These are phyloP conservation scores for Arxiozyma slooffiae DNA, from an alignment of 1,139 yeast genomes.

Conservation along the genomic window DNA sequence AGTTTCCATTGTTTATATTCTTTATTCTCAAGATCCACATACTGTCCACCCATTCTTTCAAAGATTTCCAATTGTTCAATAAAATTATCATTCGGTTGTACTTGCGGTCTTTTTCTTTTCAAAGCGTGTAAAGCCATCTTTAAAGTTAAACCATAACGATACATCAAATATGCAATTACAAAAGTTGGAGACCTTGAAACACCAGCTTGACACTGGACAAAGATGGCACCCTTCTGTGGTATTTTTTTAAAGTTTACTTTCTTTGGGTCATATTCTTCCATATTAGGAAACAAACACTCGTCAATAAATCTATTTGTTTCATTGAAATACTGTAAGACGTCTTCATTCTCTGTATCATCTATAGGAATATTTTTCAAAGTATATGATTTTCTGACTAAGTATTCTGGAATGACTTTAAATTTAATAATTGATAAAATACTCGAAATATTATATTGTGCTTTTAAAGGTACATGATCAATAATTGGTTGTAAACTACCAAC, in stretches of 20 bases:
- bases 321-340: conserved; percentile 53
- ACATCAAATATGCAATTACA: conserved; percentile 71
- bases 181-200: conserved; percentile 71
- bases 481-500: conserved; percentile 53
- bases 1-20: conserved; percentile 47
- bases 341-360: conserved; percentile 54
- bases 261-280: conserved; percentile 25
- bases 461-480: conserved; percentile 36
- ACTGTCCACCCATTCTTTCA: conserved; percentile 38
- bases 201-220: conserved; percentile 80
- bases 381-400: conserved; percentile 37
- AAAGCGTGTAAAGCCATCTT: conserved; percentile 66
- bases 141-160: conserved; percentile 48
- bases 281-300: conserved; percentile 43
- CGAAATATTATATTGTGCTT: conserved; percentile 42
- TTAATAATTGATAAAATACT: conserved; percentile 61
- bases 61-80: conserved; percentile 59
- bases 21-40: conserved; percentile 32
- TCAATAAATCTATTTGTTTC: conserved; percentile 60
- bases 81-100: conserved; percentile 74
- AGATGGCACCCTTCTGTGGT: conserved; percentile 39
- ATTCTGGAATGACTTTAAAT: conserved; percentile 49
- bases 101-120: conserved; percentile 46
- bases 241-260: conserved; percentile 30
- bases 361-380: conserved; percentile 54